phyloP scores from a whole-genome alignment of 108 stramenopile species.

The Aurantiochytrium sp. region DNA sequence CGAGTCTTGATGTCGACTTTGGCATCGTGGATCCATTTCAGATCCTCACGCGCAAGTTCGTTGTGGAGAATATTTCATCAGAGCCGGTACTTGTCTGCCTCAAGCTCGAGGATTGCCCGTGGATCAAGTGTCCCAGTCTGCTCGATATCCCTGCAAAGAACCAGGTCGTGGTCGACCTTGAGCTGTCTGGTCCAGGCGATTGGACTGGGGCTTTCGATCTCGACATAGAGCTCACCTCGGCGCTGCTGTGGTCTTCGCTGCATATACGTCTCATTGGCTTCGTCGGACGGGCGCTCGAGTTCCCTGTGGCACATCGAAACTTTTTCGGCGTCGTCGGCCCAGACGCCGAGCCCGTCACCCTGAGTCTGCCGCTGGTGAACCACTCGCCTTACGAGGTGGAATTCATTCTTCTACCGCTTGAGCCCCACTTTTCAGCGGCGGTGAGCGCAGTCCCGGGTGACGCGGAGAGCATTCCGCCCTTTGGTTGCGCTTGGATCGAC shows the following conservation, averaged over 20 bases:
- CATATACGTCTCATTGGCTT: background rate
- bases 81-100: background rate
- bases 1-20: background rate
- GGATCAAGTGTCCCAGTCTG: background rate
- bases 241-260: background rate
- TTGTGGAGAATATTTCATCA: background rate
- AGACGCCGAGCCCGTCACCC: background rate
- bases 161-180: background rate
- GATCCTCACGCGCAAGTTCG: background rate
- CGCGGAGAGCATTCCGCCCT: background rate
- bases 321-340: background rate
- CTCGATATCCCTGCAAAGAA: background rate
- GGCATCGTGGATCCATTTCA: constrained; percentile 3
- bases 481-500: background rate
- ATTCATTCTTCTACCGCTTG: background rate
- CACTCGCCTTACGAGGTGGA: background rate
- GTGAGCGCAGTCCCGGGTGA: background rate
- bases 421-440: background rate
- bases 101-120: background rate
- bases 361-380: background rate
- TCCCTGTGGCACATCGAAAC: background rate
- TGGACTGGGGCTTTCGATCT: background rate
- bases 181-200: background rate
- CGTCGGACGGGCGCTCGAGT: background rate
- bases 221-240: background rate